phyloP scores from a whole-genome alignment of 768 basidiomycete genomes.

The Terana coerulea region DNA sequence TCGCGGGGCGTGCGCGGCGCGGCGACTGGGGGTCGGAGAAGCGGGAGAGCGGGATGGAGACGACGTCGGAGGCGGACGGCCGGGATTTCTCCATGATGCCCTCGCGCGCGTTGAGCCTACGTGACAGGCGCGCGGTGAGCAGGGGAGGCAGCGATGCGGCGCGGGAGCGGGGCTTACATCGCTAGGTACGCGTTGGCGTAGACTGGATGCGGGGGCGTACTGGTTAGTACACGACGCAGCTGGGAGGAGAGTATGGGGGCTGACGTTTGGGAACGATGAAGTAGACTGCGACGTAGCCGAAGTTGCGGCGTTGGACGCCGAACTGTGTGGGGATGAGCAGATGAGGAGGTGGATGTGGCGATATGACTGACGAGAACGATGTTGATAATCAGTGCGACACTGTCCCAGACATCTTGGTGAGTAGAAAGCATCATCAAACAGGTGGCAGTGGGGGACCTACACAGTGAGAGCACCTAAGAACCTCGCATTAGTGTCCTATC shows the following conservation, averaged over 20 bases:
- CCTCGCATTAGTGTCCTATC: no score
- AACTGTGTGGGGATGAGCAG: slow-evolving; percentile 5
- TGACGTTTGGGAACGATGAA: slow-evolving; percentile 15
- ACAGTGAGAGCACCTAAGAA: slow-evolving; percentile 15
- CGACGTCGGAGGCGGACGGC: no score
- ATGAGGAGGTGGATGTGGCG: not conserved
- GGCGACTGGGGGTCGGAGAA: slow-evolving; percentile 1
- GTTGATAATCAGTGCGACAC: slow-evolving; percentile 7
- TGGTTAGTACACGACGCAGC: no score
- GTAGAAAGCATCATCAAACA: not conserved
- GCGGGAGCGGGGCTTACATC: slow-evolving; percentile 5
- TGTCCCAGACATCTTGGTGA: no score
- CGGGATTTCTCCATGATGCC: not conserved
- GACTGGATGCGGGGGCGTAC: slow-evolving; percentile 5
- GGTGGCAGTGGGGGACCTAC: slow-evolving; percentile 1
- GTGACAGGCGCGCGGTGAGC: not conserved
- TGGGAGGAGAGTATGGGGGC: no score
- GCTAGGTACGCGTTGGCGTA: slow-evolving; percentile 18
- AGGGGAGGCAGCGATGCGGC: no score
- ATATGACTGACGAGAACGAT: slow-evolving; percentile 6
- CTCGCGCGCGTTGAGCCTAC: slow-evolving; percentile 15
- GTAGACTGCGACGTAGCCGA: slow-evolving; percentile 13
- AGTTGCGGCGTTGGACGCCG: slow-evolving; percentile 5
- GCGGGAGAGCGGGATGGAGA: slow-evolving; percentile 10
- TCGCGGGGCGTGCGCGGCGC: no score